These are phyloP conservation scores for Ophiocordyceps sinensis DNA, from an alignment of 2,329 filamentous ascomycete species.

Conservation along the genomic window DNA sequence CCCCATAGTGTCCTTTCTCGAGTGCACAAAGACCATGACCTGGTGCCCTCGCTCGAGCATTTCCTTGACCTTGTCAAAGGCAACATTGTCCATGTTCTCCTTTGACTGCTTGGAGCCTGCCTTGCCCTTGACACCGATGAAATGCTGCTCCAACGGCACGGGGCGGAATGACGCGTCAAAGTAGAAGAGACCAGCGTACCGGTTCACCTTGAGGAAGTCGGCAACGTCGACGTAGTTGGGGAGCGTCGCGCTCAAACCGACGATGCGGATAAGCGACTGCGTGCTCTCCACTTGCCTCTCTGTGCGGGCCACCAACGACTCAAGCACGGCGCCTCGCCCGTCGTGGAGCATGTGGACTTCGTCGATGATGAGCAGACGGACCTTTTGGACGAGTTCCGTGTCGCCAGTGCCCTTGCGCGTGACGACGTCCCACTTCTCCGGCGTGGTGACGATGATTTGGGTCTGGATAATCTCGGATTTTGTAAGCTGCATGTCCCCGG, in stretches of 20 bases:
- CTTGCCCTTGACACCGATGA: slow-evolving; percentile 91
- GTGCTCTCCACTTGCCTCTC: slow-evolving; percentile 96
- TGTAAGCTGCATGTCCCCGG: slow-evolving; percentile 96
- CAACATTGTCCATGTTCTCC: slow-evolving; percentile 75
- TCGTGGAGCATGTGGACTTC: slow-evolving; percentile 99
- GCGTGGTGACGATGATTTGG: slow-evolving; percentile 96
- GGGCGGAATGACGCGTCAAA: slow-evolving; percentile 94
- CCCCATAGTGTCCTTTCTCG: slow-evolving; percentile 80
- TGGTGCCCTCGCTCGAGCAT: slow-evolving; percentile 92
- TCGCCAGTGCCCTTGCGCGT: slow-evolving; percentile 95
- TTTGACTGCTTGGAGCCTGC: slow-evolving; percentile 64
- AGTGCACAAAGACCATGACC: slow-evolving; percentile 99
- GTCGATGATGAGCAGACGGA: slow-evolving; percentile 89
- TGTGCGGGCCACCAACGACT: slow-evolving; percentile 88
- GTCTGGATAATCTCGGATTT: slow-evolving; percentile 93
- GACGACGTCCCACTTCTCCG: slow-evolving; percentile 98
- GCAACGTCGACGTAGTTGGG: slow-evolving; percentile 96
- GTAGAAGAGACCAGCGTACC: slow-evolving; percentile 84
- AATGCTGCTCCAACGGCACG: slow-evolving; percentile 92
- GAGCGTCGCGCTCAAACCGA: slow-evolving; percentile 87
- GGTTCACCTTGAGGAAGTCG: slow-evolving; percentile 93
- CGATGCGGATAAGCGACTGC: slow-evolving; percentile 88
- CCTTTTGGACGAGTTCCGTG: slow-evolving; percentile 94
- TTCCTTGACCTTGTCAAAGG: slow-evolving; percentile 87
- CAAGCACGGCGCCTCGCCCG: slow-evolving; percentile 87